Evolutionary conservation across 495 filamentous ascomycete genomes (phyloP), one percentile per base, ranked within the genome.

Genomic region (Xylaria telfairii): DNA sequence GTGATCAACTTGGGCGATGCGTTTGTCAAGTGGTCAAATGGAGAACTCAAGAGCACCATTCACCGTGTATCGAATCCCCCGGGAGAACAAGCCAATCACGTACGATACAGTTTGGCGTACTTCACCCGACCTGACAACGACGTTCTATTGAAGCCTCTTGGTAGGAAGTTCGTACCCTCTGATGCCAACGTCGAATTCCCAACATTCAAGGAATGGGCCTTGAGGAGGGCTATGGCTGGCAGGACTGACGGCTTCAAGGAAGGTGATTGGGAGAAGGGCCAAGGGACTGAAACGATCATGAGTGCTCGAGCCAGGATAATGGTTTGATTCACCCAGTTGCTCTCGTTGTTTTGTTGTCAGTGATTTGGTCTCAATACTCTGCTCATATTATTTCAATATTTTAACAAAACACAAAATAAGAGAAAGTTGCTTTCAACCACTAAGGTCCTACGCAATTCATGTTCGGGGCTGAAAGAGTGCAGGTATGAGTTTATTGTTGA

Each of bases 211-310:
- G 49, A 54, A 54, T 54, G 49, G 49, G 49, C 49, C 1, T 4
- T 54, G 8, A 54, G 49, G 24, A 26, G 49, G 49, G 49, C 49
- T 13, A 54, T 54, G 49, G 49, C 49, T 54, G 49, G 49, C 26
- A 54, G 49, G 24, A 10, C 49, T 54, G 49, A 54, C 7, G 28
- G 49, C 49, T 54, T 54, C 49, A 54, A 54, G 24, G 49, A 54
- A 54, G 49, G 49, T 13, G 49, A 54, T 54, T 54, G 49, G 49
- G 49, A 54, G 49, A 54, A 54, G 49, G 49, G 49, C 49, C 49
- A 54, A 24, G 49, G 49, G 28, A 54, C 49, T 24, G 49, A 54
- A 15, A 54, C 49, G 21, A 28, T 28, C 21, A 54, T 54, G 49
- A 54, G 49, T 54, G 49, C 49, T 54, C 49, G 26, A 54, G 49